Evolutionary conservation across 352 stramenopile genomes (phyloP).

Genomic region (Globisporangium middletonii): DNA sequence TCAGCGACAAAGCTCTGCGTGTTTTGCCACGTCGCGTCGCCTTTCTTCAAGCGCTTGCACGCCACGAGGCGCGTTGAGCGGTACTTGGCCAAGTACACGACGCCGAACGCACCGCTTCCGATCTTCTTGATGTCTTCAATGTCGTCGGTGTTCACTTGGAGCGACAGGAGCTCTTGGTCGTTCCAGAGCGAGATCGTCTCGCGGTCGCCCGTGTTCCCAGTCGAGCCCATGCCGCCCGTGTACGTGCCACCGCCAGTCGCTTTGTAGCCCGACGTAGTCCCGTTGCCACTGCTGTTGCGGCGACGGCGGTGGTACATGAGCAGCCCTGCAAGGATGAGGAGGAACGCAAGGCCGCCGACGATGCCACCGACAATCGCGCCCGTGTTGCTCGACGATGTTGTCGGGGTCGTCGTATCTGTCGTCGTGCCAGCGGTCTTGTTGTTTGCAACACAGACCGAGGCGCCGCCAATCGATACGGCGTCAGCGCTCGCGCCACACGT

Average conservation of each 20-base stretch:
- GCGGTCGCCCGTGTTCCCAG: neutral
- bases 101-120: conserved; percentile 23
- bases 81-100: conserved; percentile 46
- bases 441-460: conserved; percentile 27
- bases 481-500: conserved; percentile 18
- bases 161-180: conserved; percentile 38
- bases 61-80: conserved; percentile 28
- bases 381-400: conserved; percentile 16
- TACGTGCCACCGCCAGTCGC: conserved; percentile 5
- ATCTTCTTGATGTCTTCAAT: conserved; percentile 36
- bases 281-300: conserved; percentile 11
- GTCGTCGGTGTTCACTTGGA: conserved; percentile 46
- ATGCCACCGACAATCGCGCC: conserved; percentile 32
- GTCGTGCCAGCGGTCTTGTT: conserved; percentile 16
- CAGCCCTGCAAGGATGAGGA: conserved; percentile 21
- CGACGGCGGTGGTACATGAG: conserved; percentile 23
- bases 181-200: conserved; percentile 32
- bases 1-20: conserved; percentile 44
- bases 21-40: conserved; percentile 30
- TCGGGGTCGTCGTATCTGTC: conserved; percentile 6
- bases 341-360: conserved; percentile 26
- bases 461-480: conserved; percentile 19
- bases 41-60: conserved; percentile 42
- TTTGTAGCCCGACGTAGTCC: conserved; percentile 6
- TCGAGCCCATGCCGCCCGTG: conserved; percentile 1